A percentile compares a stretch with the other conserved stretches of the same genome.
These are phyloP conservation scores for Mycena rosella DNA, from an alignment of 768 basidiomycete species.

Conservation along the genomic window DNA sequence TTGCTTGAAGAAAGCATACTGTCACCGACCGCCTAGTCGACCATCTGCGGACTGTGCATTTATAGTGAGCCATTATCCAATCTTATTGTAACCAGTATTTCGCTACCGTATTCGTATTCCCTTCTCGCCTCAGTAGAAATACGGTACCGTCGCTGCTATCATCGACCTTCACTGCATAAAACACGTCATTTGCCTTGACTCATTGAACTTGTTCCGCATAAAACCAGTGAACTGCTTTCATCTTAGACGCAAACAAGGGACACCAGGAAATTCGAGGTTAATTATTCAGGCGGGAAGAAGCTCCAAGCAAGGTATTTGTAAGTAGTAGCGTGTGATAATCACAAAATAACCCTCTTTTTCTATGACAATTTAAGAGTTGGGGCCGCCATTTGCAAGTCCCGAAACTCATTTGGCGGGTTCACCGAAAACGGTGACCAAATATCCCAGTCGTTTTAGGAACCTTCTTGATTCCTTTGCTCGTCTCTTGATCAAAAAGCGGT, in stretches of 20 bases:
- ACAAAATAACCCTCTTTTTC: no score
- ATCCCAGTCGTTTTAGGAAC: no score
- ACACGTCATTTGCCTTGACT: slow-evolving; percentile 7
- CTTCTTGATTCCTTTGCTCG: no score
- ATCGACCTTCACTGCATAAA: slow-evolving; percentile 8
- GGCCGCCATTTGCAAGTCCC: no score
- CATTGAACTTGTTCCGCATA: slow-evolving; percentile 5
- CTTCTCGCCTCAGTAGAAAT: slow-evolving; percentile 8
- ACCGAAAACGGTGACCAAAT: no score
- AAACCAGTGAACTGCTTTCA: slow-evolving; percentile 11
- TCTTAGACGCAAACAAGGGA: slow-evolving; percentile 6
- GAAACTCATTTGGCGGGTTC: no score
- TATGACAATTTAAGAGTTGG: no score
- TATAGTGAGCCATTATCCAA: slow-evolving; percentile 9
- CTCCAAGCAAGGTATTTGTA: no score
- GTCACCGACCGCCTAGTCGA: slow-evolving; percentile 13
- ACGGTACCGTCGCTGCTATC: slow-evolving; percentile 5
- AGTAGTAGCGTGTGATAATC: no score
- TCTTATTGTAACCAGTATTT: slow-evolving; percentile 1
- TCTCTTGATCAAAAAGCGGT: no score
- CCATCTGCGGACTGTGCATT: slow-evolving; percentile 4
- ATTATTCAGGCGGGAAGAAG: neutral
- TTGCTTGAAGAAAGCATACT: slow-evolving; percentile 23
- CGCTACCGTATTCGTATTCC: slow-evolving; percentile 8
- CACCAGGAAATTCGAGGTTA: slow-evolving; percentile 2